phyloP scores from a whole-genome alignment of 805 yeast genomes.

The Candida namnaoensis region DNA sequence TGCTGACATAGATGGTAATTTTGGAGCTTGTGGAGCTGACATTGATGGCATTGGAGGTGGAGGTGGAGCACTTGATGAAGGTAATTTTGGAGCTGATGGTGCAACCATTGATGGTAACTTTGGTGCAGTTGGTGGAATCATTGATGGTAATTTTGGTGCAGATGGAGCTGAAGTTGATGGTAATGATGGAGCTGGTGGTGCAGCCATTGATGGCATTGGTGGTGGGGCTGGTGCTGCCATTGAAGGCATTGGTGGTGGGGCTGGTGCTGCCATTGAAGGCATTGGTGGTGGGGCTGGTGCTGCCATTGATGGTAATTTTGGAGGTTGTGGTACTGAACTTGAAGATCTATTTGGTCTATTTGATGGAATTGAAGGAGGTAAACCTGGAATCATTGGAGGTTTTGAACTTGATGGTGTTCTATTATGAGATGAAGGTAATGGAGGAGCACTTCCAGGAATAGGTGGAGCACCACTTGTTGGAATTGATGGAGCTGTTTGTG shows the following conservation, averaged over 20 bases:
- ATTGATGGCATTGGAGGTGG: constrained; percentile 6
- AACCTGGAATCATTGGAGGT: constrained; percentile 21
- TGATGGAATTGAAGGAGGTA: constrained; percentile 14
- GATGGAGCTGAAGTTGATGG: constrained; percentile 15
- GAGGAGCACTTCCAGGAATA: constrained; percentile 6
- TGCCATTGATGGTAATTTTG: constrained; percentile 5
- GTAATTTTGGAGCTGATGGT: constrained; percentile 5
- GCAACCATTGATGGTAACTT: neutral
- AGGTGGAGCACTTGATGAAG: constrained; percentile 6
- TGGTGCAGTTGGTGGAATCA: constrained; percentile 8
- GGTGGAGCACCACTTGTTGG: constrained; percentile 7
- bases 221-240: constrained; percentile 13
- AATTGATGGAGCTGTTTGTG: no score
- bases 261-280: constrained; percentile 12
- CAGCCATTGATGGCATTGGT: constrained; percentile 12
- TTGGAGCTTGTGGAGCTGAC: constrained; percentile 11
- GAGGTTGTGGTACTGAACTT: constrained; percentile 12
- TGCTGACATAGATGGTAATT: constrained; percentile 5
- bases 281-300: constrained; percentile 18
- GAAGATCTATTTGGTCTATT: constrained; percentile 13
- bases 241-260: constrained; percentile 19
- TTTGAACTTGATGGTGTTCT: constrained; percentile 3
- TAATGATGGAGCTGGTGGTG: constrained; percentile 11
- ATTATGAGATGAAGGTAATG: constrained; percentile 5
- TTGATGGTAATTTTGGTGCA: constrained; percentile 13